Percentiles rank a stretch among this genome's conserved stretches.
Conservation (phyloP, 192 early-diverging fungal species). For the Coemansia sp. region DNA sequence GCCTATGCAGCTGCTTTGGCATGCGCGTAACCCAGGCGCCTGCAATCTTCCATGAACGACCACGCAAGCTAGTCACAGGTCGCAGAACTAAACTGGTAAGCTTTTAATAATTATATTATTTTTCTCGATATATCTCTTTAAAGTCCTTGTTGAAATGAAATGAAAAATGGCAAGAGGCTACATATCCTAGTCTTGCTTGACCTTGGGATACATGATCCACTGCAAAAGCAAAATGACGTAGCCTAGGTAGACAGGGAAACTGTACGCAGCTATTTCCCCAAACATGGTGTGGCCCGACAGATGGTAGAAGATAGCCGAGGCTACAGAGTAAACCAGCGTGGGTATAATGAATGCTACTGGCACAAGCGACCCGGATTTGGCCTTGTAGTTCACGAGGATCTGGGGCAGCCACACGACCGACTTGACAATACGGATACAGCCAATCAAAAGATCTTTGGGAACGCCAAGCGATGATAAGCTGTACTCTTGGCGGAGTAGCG, state of each 20-base stretch:
- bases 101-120: too few relatives aligned
- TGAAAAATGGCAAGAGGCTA: too few relatives aligned
- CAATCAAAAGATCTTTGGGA: background rate
- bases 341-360: background rate
- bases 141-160: too few relatives aligned
- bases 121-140: too few relatives aligned
- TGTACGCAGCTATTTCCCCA: background rate
- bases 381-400: constrained; percentile 3
- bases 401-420: constrained; percentile 5
- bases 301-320: background rate
- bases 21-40: too few relatives aligned
- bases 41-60: too few relatives aligned
- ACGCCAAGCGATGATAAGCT: background rate
- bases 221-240: background rate
- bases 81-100: too few relatives aligned
- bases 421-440: background rate
- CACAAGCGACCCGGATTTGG: background rate
- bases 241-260: background rate
- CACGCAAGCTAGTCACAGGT: too few relatives aligned
- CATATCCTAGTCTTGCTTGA: too few relatives aligned
- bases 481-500: background rate
- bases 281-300: background rate
- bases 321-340: background rate
- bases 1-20: constrained; percentile 56
- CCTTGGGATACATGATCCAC: background rate